A percentile compares a stretch with the other conserved stretches of the same genome.
Evolutionary conservation across 2,329 filamentous ascomycete genomes (phyloP).

Genomic region (Nothophoma quercina): DNA sequence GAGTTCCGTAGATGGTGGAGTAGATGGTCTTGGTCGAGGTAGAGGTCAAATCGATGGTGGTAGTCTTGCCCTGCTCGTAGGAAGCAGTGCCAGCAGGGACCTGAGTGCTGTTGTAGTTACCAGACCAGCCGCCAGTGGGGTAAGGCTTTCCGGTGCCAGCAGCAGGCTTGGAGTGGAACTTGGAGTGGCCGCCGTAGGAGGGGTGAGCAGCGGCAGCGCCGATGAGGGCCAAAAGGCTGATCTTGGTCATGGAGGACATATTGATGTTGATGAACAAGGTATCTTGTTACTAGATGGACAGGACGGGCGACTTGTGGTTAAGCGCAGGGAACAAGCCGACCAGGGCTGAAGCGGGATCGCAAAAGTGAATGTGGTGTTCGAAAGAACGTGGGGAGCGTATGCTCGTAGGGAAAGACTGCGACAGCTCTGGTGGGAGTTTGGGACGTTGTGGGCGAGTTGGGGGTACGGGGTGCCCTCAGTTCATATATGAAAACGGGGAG

Average conservation of each 20-base stretch:
- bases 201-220: slow-evolving; percentile 51
- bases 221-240: slow-evolving; percentile 55
- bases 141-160: slow-evolving; percentile 38
- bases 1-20: slow-evolving; percentile 31
- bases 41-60: slow-evolving; percentile 33
- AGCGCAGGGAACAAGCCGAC: slow-evolving; percentile 52
- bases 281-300: slow-evolving; percentile 25
- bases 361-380: slow-evolving; percentile 47
- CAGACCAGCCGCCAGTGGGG: slow-evolving; percentile 42
- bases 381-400: slow-evolving; percentile 53
- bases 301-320: slow-evolving; percentile 46
- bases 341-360: slow-evolving; percentile 51
- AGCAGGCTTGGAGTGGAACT: slow-evolving; percentile 41
- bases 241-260: slow-evolving; percentile 47
- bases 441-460: slow-evolving; percentile 33
- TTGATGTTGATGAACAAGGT: slow-evolving; percentile 31
- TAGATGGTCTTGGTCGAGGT: slow-evolving; percentile 40
- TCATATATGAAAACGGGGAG: slow-evolving; percentile 39
- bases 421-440: slow-evolving; percentile 42
- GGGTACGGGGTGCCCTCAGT: slow-evolving; percentile 31
- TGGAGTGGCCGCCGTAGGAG: slow-evolving; percentile 40
- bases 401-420: slow-evolving; percentile 50
- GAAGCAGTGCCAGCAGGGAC: slow-evolving; percentile 32
- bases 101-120: slow-evolving; percentile 33
- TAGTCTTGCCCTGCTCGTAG: slow-evolving; percentile 30